phyloP scores from a whole-genome alignment of 495 filamentous ascomycete species.

The Podospora appendiculata region DNA sequence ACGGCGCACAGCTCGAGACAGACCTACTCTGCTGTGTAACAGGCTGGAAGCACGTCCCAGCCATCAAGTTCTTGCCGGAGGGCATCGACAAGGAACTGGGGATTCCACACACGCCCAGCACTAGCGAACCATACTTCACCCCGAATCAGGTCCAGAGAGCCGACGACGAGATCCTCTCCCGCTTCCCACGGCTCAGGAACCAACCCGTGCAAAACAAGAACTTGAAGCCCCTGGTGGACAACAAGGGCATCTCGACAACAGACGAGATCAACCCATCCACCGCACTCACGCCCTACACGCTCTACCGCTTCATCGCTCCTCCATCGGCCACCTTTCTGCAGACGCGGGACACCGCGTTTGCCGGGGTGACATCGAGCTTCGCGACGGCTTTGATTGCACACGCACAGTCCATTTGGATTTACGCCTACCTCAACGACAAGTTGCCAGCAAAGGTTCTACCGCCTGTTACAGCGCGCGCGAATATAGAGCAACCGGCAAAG shows the following conservation, averaged over 20 bases:
- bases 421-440: conserved; percentile 48
- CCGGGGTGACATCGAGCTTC: conserved; percentile 57
- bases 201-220: conserved; percentile 37
- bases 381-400: conserved; percentile 57
- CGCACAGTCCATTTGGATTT: conserved; percentile 64
- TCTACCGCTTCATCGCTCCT: conserved; percentile 67
- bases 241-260: conserved; percentile 23
- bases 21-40: conserved; percentile 64
- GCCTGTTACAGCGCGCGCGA: not conserved
- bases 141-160: conserved; percentile 28
- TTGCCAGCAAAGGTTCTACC: conserved; percentile 16
- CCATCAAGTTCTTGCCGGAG: conserved; percentile 55
- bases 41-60: conserved; percentile 58
- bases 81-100: conserved; percentile 41
- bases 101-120: conserved; percentile 27
- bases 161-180: conserved; percentile 57
- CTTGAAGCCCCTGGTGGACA: conserved; percentile 33
- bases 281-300: conserved; percentile 32
- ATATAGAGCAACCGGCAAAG: conserved; percentile 3
- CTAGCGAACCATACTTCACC: conserved; percentile 23
- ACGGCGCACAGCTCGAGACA: conserved; percentile 45
- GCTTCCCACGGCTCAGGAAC: conserved; percentile 54
- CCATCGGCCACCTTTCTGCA: conserved; percentile 41
- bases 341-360: conserved; percentile 56
- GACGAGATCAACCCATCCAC: conserved; percentile 27